Evolutionary conservation across 192 early-diverging fungal species (phyloP).

Genomic region (Coemansia biformis): DNA sequence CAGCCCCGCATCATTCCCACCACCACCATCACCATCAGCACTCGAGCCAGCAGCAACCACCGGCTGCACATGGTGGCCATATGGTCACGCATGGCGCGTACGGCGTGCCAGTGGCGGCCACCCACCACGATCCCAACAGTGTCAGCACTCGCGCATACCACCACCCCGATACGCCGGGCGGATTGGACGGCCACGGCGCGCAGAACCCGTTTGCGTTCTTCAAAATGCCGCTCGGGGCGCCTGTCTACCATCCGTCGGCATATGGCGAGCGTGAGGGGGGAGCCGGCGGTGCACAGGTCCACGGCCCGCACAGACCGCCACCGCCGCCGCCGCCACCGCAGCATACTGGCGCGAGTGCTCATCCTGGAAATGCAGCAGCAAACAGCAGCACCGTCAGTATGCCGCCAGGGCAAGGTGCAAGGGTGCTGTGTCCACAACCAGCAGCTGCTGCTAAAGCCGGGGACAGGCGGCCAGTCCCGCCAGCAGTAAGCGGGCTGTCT

Average conservation of each 20-base stretch:
- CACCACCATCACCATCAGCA: background rate
- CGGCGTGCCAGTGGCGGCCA: conserved; percentile 5
- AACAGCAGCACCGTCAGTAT: too few relatives aligned
- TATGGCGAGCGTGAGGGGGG: too few relatives aligned
- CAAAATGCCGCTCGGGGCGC: conserved; percentile 41
- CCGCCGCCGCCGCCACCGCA: conserved; percentile 10
- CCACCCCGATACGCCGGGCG: conserved; percentile 50
- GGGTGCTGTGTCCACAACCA: too few relatives aligned
- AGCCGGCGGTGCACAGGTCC: conserved; percentile 4
- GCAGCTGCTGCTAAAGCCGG: too few relatives aligned
- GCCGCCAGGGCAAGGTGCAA: too few relatives aligned
- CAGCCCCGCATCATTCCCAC: background rate
- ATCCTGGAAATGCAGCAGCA: too few relatives aligned
- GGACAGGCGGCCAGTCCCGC: conserved; percentile 22
- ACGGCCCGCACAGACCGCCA: conserved; percentile 1
- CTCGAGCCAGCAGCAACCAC: conserved; percentile 2
- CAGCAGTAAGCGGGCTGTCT: conserved; percentile 41
- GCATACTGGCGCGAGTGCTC: too few relatives aligned
- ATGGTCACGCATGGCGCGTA: conserved; percentile 12
- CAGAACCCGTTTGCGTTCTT: conserved; percentile 50
- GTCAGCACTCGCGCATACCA: conserved; percentile 32
- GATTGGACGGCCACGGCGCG: conserved; percentile 19
- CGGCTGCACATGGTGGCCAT: conserved; percentile 2
- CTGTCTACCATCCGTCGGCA: conserved; percentile 46
- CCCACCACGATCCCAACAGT: conserved; percentile 8